phyloP scores from a whole-genome alignment of 345 rosid genomes.

The Salix brachista region DNA sequence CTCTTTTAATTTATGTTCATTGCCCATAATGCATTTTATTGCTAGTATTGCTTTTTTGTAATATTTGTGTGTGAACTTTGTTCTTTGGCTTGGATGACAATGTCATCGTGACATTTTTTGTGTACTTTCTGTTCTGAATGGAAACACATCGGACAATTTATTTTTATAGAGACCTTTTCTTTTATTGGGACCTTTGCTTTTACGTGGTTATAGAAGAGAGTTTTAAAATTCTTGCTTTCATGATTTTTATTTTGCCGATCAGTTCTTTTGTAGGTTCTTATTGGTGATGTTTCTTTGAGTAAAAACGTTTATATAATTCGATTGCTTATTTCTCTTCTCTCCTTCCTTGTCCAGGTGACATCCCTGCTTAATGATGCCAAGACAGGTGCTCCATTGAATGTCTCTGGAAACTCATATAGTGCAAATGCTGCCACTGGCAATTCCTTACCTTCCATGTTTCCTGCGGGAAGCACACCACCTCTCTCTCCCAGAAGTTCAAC shows the following conservation, averaged over 20 bases:
- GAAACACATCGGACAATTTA: not conserved
- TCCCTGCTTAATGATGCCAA: conserved; percentile 79
- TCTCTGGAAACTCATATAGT: conserved; percentile 55
- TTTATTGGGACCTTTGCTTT: not conserved
- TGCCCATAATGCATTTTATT: not conserved
- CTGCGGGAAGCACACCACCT: conserved; percentile 93
- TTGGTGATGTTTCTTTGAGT: not conserved
- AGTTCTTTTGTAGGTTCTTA: not conserved
- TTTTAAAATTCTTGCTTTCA: not conserved
- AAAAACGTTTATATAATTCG: not conserved
- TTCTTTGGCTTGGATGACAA: not conserved
- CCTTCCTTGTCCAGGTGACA: conserved; percentile 42
- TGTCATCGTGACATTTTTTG: not conserved
- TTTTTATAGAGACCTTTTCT: not conserved
- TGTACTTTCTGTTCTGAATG: not conserved
- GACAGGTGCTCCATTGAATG: conserved; percentile 71
- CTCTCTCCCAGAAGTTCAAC: conserved; percentile 87
- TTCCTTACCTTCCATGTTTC: conserved; percentile 90
- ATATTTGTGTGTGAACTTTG: too few species aligned
- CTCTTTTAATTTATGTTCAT: not conserved
- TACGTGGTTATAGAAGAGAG: not conserved
- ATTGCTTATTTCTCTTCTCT: conserved; percentile 5
- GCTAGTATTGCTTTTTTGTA: not conserved
- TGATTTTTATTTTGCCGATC: not conserved
- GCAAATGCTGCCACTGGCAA: conserved; percentile 49